Conservation (phyloP, 768 basidiomycete species). For the Galerina sulciceps region DNA sequence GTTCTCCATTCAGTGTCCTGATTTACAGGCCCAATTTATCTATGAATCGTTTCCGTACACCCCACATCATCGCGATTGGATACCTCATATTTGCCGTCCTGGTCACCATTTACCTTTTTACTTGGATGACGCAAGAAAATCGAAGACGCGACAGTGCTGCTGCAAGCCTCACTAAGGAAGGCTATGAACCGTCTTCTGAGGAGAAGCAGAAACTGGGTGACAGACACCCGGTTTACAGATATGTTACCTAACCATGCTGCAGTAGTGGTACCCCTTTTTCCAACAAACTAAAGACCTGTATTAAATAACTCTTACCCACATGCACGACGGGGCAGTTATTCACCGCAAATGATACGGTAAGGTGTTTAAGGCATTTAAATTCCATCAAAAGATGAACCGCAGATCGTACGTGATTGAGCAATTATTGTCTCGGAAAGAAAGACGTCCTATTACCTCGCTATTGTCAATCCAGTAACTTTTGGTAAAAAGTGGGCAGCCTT, state of each 20-base stretch:
- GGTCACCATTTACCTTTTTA: slow-evolving; percentile 48
- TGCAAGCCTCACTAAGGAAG: slow-evolving; percentile 26
- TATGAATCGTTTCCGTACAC: slow-evolving; percentile 51
- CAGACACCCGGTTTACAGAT: slow-evolving; percentile 42
- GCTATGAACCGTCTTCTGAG: slow-evolving; percentile 20
- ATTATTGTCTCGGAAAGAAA: no score
- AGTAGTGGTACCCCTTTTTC: no score
- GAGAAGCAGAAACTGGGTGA: slow-evolving; percentile 40
- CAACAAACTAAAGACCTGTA: no score
- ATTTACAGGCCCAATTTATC: slow-evolving; percentile 57
- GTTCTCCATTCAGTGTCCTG: slow-evolving; percentile 41
- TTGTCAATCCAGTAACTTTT: no score
- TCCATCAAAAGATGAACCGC: no score
- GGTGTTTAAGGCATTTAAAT: no score
- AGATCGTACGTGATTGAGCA: no score
- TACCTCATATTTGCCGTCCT: slow-evolving; percentile 53
- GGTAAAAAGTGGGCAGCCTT: no score
- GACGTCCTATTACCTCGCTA: no score
- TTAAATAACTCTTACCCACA: no score
- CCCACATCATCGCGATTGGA: slow-evolving; percentile 64
- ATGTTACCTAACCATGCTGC: slow-evolving; percentile 40
- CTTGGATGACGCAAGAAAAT: slow-evolving; percentile 56
- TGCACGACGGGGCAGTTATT: no score
- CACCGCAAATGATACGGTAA: no score
- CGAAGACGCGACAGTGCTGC: slow-evolving; percentile 38